These are phyloP conservation scores for Plasmodium blacklocki DNA, from an alignment of 169 alveolate species.

Conservation along the genomic window DNA sequence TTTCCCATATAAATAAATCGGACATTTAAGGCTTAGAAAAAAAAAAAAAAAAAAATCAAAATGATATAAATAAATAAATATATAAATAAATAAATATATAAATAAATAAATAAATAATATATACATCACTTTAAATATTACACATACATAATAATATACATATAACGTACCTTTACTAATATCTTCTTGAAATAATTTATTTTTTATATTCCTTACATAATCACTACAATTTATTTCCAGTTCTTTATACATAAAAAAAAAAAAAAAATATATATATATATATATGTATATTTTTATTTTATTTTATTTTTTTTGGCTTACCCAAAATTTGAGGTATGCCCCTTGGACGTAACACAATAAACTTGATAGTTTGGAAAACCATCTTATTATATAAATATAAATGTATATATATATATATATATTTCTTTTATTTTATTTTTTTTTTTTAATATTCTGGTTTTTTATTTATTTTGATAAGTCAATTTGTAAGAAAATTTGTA, in stretches of 20 bases:
- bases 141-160: background rate
- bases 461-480: background rate
- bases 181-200: constrained; percentile 27
- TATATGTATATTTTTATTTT: constrained; percentile 5
- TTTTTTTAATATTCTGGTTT: background rate
- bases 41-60: background rate
- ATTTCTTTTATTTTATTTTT: background rate
- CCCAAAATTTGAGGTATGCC: constrained; percentile 64
- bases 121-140: background rate
- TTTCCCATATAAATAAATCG: constrained; percentile 82
- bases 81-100: background rate
- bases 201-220: constrained; percentile 26
- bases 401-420: background rate
- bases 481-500: too few relatives aligned
- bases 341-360: constrained; percentile 53
- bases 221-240: constrained; percentile 46
- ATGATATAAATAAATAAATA: background rate
- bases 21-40: constrained; percentile 74
- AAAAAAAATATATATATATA: constrained; percentile 16
- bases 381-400: background rate
- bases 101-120: background rate
- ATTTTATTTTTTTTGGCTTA: background rate
- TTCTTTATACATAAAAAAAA: constrained; percentile 9
- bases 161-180: constrained; percentile 26
- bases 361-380: constrained; percentile 23